phyloP scores from a whole-genome alignment of 1,284 basidiomycete genomes.

The Erythrobasidium hasegawianum region DNA sequence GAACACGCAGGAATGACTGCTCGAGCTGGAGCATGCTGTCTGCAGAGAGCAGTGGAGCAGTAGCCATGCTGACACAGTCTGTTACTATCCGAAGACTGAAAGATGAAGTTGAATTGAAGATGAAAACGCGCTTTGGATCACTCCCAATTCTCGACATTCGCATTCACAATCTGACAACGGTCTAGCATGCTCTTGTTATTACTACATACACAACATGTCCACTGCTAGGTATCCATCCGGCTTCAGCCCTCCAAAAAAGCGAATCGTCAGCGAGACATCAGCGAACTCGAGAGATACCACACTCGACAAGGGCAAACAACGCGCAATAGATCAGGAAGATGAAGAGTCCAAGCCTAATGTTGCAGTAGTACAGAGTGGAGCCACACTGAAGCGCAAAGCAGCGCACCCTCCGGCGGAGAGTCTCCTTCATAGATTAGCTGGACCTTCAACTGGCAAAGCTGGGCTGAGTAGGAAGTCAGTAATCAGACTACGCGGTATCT shows the following conservation, averaged over 20 bases:
- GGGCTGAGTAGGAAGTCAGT: constrained; percentile 39
- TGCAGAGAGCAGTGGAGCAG: background rate
- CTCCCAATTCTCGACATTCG: too few relatives aligned
- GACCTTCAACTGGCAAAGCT: constrained; percentile 42
- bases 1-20: constrained; percentile 77
- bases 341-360: background rate
- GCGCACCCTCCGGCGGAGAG: constrained; percentile 14
- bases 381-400: background rate
- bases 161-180: background rate
- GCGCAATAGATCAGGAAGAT: constrained; percentile 1
- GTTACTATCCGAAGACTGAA: too few relatives aligned
- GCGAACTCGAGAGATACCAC: too few relatives aligned
- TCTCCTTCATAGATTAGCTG: constrained; percentile 38
- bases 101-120: too few relatives aligned
- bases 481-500: background rate
- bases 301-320: constrained; percentile 24
- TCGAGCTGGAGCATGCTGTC: constrained; percentile 68
- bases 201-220: background rate
- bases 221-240: background rate
- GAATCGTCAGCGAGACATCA: background rate
- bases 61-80: constrained; percentile 8
- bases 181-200: constrained; percentile 25
- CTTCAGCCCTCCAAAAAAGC: background rate
- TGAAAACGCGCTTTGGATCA: too few relatives aligned
- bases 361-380: background rate